Percentiles rank a stretch among this genome's conserved stretches.
These are phyloP conservation scores for Wickerhamomyces ciferrii DNA, from an alignment of 805 yeast genomes.

Conservation along the genomic window DNA sequence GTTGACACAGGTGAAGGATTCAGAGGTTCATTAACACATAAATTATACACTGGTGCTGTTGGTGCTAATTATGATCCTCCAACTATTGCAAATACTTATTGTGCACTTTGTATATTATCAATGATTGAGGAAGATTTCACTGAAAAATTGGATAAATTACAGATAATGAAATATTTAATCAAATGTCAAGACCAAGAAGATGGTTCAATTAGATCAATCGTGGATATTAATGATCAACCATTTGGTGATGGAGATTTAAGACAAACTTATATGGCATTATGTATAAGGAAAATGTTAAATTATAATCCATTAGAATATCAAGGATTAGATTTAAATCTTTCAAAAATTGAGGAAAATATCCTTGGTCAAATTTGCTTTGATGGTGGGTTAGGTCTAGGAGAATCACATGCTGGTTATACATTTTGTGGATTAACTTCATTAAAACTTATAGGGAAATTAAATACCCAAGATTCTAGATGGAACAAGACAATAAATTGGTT, in stretches of 20 bases:
- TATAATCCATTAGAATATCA: conserved; percentile 16
- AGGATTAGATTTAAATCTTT: conserved; percentile 32
- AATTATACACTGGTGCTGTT: conserved; percentile 8
- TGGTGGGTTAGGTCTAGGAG: conserved; percentile 74
- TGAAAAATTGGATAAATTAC: conserved; percentile 30
- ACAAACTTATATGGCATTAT: conserved; percentile 66
- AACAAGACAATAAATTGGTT: conserved; percentile 50
- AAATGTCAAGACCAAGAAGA: conserved; percentile 54
- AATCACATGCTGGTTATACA: conserved; percentile 83
- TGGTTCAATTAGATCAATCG: conserved; percentile 52
- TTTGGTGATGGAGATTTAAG: conserved; percentile 68
- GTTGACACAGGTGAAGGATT: conserved; percentile 42
- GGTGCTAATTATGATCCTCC: conserved; percentile 46
- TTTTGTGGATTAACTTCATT: conserved; percentile 76
- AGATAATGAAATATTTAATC: conserved; percentile 48
- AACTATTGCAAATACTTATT: conserved; percentile 69
- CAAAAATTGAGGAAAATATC: conserved; percentile 33
- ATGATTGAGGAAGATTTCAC: conserved; percentile 41
- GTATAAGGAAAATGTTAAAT: conserved; percentile 49
- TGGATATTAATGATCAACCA: conserved; percentile 29
- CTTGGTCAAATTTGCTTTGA: conserved; percentile 32
- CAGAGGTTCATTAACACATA: conserved; percentile 51
- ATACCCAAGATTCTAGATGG: conserved; percentile 22
- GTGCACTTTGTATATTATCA: conserved; percentile 57
- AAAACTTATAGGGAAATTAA: conserved; percentile 29